A percentile compares a stretch with the other conserved stretches of the same genome.
These are phyloP conservation scores for Ceriops decandra DNA, from an alignment of 345 rosid species.

Conservation along the genomic window DNA sequence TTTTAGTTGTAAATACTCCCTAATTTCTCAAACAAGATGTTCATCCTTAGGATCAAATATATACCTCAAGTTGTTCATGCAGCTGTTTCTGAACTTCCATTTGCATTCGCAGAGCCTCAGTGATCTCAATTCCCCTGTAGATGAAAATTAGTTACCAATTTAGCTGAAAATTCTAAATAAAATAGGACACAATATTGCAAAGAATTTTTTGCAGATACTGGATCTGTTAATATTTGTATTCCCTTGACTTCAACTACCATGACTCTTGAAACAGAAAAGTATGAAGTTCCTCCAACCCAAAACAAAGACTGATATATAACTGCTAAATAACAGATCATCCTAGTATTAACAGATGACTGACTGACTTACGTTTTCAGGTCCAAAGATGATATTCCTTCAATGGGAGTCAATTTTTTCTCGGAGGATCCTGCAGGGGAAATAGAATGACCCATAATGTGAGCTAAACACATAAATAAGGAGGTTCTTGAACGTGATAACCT, in stretches of 20 bases:
- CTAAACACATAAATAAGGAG: constrained; percentile 1
- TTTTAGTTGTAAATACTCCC: no score
- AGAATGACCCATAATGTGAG: constrained; percentile 2
- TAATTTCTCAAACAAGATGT: neutral
- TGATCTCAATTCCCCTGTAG: constrained; percentile 60
- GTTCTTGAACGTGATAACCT: neutral
- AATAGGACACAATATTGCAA: neutral
- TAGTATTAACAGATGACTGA: neutral
- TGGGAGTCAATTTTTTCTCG: constrained; percentile 51
- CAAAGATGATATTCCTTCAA: constrained; percentile 57
- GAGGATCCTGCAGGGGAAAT: constrained; percentile 49
- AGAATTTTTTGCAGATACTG: neutral
- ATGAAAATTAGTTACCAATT: constrained; percentile 5
- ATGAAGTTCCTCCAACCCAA: constrained; percentile 1
- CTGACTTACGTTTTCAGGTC: constrained; percentile 78
- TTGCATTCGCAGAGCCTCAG: constrained; percentile 80
- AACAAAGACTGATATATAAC: neutral
- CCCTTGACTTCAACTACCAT: no score
- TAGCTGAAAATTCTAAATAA: constrained; percentile 12
- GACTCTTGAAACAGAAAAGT: no score
- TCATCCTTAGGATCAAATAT: constrained; percentile 4
- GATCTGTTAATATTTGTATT: neutral
- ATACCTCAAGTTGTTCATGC: constrained; percentile 95
- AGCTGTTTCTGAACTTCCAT: constrained; percentile 86
- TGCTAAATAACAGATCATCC: neutral